phyloP scores from a whole-genome alignment of 768 basidiomycete genomes.

The Boletus rubescentipes region DNA sequence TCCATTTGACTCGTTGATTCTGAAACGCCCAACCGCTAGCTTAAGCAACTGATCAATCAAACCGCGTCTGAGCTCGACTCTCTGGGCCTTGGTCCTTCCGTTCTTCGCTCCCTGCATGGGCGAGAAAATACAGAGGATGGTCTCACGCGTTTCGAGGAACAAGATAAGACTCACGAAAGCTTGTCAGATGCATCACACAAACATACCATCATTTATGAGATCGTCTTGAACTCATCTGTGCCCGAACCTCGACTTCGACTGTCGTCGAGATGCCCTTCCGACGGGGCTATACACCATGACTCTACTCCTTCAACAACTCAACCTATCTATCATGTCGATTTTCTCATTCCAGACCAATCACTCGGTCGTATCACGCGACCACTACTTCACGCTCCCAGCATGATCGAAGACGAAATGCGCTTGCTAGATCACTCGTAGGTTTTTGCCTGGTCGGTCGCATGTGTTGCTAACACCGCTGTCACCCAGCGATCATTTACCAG shows the following conservation, averaged over 20 bases:
- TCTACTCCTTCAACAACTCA: neutral
- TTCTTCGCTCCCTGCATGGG: slow-evolving; percentile 45
- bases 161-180: neutral
- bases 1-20: neutral
- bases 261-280: slow-evolving; percentile 33
- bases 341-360: slow-evolving; percentile 12
- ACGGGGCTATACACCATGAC: neutral
- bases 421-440: slow-evolving; percentile 8
- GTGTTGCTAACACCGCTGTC: slow-evolving; percentile 6
- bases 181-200: neutral
- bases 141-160: neutral
- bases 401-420: neutral
- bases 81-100: slow-evolving; percentile 56
- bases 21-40: slow-evolving; percentile 41
- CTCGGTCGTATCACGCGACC: slow-evolving; percentile 6
- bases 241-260: slow-evolving; percentile 61
- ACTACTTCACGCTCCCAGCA: slow-evolving; percentile 1
- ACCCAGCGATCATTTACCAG: slow-evolving; percentile 27
- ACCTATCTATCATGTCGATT: slow-evolving; percentile 9
- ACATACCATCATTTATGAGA: slow-evolving; percentile 53
- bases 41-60: slow-evolving; percentile 88
- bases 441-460: neutral
- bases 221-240: slow-evolving; percentile 44
- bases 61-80: slow-evolving; percentile 75
- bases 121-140: slow-evolving; percentile 11